phyloP scores from a whole-genome alignment of 2,329 filamentous ascomycete species.

The Penicillium sp. region DNA sequence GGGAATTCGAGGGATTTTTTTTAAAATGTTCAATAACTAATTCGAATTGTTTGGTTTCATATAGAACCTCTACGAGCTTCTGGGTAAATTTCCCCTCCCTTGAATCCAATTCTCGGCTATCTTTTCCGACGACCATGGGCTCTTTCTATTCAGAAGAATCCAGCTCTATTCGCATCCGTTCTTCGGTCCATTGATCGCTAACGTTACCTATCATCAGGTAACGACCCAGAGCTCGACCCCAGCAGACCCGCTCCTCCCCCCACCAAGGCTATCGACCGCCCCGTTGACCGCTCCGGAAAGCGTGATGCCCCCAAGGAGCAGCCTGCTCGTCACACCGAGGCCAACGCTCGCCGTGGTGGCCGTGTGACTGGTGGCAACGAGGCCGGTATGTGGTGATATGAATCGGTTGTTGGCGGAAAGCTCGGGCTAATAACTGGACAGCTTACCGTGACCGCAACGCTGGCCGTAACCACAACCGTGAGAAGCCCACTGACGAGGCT shows the following conservation, averaged over 20 bases:
- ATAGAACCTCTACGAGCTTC: constrained; percentile 96
- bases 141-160: background rate
- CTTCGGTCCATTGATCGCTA: constrained; percentile 18
- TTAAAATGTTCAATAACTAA: constrained; percentile 19
- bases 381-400: constrained; percentile 65
- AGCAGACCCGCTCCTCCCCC: constrained; percentile 75
- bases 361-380: constrained; percentile 68
- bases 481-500: constrained; percentile 71
- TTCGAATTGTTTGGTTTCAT: constrained; percentile 9
- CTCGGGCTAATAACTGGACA: constrained; percentile 38
- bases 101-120: constrained; percentile 10
- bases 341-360: constrained; percentile 46
- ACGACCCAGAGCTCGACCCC: constrained; percentile 67
- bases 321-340: constrained; percentile 50
- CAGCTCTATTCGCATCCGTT: constrained; percentile 4
- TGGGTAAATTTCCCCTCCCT: constrained; percentile 65
- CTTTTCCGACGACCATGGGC: constrained; percentile 10
- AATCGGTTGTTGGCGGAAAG: background rate
- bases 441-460: constrained; percentile 87
- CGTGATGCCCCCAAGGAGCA: constrained; percentile 74
- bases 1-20: background rate
- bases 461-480: constrained; percentile 78
- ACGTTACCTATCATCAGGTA: constrained; percentile 50
- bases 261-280: constrained; percentile 87
- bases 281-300: constrained; percentile 72